Evolutionary conservation across 768 basidiomycete genomes (phyloP).

Genomic region (Boletus speciosus): DNA sequence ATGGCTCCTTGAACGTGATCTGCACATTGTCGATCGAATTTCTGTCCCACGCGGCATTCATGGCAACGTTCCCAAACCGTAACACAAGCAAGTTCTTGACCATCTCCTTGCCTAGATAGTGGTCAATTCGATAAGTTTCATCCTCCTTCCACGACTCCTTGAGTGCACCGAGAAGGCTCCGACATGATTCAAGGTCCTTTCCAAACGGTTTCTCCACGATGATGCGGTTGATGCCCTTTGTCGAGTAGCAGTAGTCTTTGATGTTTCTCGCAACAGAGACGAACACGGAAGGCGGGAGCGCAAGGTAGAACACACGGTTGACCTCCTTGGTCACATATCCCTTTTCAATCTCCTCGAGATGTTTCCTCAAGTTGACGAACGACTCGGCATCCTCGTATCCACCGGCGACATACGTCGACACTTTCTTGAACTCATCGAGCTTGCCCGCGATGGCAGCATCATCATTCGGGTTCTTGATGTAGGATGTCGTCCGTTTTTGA

Average conservation of each 20-base stretch:
- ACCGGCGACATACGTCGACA: slow-evolving; percentile 81
- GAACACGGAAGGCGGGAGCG: slow-evolving; percentile 96
- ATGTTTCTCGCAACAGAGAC: slow-evolving; percentile 81
- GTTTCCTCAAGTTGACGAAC: slow-evolving; percentile 73
- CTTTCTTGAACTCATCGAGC: slow-evolving; percentile 79
- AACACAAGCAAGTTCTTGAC: slow-evolving; percentile 97
- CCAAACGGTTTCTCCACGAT: slow-evolving; percentile 99
- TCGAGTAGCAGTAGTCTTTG: slow-evolving; percentile 75
- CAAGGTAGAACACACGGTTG: slow-evolving; percentile 95
- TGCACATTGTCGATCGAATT: slow-evolving; percentile 96
- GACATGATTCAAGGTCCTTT: slow-evolving; percentile 84
- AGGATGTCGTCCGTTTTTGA: slow-evolving; percentile 75
- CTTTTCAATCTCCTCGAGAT: slow-evolving; percentile 76
- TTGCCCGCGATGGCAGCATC: slow-evolving; percentile 53
- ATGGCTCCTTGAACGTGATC: slow-evolving; percentile 99
- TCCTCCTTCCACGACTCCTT: slow-evolving; percentile 92
- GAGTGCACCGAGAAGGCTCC: slow-evolving; percentile 71
- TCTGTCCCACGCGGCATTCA: slow-evolving; percentile 91
- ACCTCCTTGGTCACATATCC: slow-evolving; percentile 56
- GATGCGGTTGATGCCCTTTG: slow-evolving; percentile 78
- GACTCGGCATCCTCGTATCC: slow-evolving; percentile 82
- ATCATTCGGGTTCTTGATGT: slow-evolving; percentile 78
- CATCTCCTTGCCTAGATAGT: slow-evolving; percentile 99
- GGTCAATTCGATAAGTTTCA: slow-evolving; percentile 98
- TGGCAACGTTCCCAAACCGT: slow-evolving; percentile 90